These are phyloP conservation scores for Fusarium zealandicum DNA, from an alignment of 2,329 filamentous ascomycete species.

Conservation along the genomic window DNA sequence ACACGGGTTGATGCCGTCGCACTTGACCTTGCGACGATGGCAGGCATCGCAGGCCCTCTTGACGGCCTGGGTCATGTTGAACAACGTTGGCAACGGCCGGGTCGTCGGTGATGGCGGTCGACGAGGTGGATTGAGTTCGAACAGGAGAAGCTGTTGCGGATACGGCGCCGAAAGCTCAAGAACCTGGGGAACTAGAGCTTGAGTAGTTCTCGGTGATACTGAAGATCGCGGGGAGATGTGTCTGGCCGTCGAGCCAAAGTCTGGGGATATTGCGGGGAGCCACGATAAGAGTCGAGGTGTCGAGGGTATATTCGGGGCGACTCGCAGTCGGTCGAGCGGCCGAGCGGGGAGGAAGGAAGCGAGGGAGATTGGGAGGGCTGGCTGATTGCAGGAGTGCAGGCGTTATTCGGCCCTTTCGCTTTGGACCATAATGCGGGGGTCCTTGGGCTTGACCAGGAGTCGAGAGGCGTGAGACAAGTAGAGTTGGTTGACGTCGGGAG, in stretches of 20 bases:
- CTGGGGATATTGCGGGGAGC: slow-evolving; percentile 44
- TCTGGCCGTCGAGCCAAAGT: slow-evolving; percentile 35
- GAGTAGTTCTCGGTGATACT: slow-evolving; percentile 18
- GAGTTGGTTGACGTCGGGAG: slow-evolving; percentile 2
- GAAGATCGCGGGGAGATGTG: slow-evolving; percentile 18
- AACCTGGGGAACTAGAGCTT: slow-evolving; percentile 9
- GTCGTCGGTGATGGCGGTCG: slow-evolving; percentile 12
- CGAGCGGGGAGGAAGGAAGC: slow-evolving; percentile 14
- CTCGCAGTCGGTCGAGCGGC: slow-evolving; percentile 32
- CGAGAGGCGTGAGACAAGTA: slow-evolving; percentile 15
- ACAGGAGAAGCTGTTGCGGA: slow-evolving; percentile 1
- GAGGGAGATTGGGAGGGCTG: slow-evolving; percentile 29
- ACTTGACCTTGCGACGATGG: slow-evolving; percentile 78
- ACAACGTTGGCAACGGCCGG: slow-evolving; percentile 11
- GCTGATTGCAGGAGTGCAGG: slow-evolving; percentile 42
- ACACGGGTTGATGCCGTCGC: slow-evolving; percentile 74
- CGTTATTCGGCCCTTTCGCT: slow-evolving; percentile 50
- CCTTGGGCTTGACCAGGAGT: slow-evolving; percentile 26
- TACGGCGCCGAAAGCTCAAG: slow-evolving; percentile 7
- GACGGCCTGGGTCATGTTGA: slow-evolving; percentile 56
- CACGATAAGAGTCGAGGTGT: slow-evolving; percentile 29
- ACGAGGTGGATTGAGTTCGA: slow-evolving; percentile 23
- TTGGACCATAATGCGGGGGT: slow-evolving; percentile 46
- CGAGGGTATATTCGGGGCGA: slow-evolving; percentile 36
- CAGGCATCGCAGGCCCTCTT: slow-evolving; percentile 75